Conservation (phyloP, 1,139 yeast species). For the Blastobotrys petasosporus region DNA sequence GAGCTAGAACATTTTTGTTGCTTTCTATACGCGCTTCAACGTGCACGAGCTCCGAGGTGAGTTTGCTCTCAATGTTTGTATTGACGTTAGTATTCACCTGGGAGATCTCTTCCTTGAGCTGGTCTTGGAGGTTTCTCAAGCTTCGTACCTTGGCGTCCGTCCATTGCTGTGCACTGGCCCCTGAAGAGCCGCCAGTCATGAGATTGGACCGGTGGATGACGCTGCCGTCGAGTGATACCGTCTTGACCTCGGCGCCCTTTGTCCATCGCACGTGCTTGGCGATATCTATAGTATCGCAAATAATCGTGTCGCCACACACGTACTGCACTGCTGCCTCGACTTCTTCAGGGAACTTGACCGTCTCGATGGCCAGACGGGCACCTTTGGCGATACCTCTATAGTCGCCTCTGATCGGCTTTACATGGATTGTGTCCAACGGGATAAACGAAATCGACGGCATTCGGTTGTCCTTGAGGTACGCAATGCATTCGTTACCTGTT, state of each 20-base stretch:
- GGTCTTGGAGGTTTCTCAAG: constrained; percentile 56
- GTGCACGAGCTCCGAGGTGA: constrained; percentile 6
- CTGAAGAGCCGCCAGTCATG: constrained; percentile 82
- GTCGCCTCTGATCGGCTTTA: constrained; percentile 48
- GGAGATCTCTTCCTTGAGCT: constrained; percentile 48
- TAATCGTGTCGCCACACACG: constrained; percentile 72
- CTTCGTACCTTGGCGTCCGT: constrained; percentile 64
- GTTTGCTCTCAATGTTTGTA: constrained; percentile 46
- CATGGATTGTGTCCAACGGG: constrained; percentile 77
- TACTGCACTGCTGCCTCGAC: constrained; percentile 76
- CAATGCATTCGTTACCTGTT: constrained; percentile 78
- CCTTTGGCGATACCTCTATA: constrained; percentile 51
- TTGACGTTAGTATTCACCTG: constrained; percentile 42
- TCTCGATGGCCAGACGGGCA: constrained; percentile 60
- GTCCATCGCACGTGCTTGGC: constrained; percentile 78
- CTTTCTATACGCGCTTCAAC: constrained; percentile 52
- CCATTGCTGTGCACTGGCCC: constrained; percentile 47
- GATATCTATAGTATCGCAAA: constrained; percentile 63
- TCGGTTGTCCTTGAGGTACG: constrained; percentile 77
- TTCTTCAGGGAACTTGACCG: constrained; percentile 61
- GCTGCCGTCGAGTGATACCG: constrained; percentile 81
- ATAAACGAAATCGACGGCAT: constrained; percentile 82
- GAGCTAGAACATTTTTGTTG: constrained; percentile 46
- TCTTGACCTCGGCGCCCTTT: constrained; percentile 51
- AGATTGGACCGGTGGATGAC: constrained; percentile 79